Conservation (phyloP, 345 rosid species). For the Populus pruinosa region DNA sequence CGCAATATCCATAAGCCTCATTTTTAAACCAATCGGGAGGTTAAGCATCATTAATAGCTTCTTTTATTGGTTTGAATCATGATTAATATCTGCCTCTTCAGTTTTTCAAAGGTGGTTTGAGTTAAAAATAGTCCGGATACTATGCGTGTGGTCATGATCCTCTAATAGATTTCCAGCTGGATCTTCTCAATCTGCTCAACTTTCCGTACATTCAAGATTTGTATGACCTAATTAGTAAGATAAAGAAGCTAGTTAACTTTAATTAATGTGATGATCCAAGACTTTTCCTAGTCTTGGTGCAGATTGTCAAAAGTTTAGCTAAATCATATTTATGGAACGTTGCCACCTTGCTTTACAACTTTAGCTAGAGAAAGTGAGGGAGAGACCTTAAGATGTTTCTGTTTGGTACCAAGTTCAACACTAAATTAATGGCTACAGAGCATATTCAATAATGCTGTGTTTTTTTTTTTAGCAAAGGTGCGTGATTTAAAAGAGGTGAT, state of each 20-base stretch:
- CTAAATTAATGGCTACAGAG: too few species aligned
- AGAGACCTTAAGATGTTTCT: too few species aligned
- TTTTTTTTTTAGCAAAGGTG: too few species aligned
- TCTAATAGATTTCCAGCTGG: background rate
- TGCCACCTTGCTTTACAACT: background rate
- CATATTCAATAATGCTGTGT: too few species aligned
- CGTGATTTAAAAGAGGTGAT: too few species aligned
- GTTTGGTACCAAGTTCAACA: too few species aligned
- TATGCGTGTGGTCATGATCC: constrained; percentile 7
- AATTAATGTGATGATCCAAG: background rate
- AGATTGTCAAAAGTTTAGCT: constrained; percentile 6
- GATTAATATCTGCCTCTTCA: background rate
- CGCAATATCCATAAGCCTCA: background rate
- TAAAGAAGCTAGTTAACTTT: background rate
- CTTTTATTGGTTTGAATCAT: constrained; percentile 5
- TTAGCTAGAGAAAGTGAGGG: background rate
- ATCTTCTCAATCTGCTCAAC: constrained; percentile 5
- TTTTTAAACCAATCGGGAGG: background rate
- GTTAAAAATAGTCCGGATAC: background rate
- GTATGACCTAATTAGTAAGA: background rate
- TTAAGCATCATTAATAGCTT: background rate
- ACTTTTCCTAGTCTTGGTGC: background rate
- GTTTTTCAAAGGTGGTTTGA: background rate
- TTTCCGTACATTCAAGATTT: background rate
- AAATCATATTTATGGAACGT: constrained; percentile 1